Evolutionary conservation across 2,329 filamentous ascomycete species (phyloP).

Genomic region (Thielaviopsis populi): DNA sequence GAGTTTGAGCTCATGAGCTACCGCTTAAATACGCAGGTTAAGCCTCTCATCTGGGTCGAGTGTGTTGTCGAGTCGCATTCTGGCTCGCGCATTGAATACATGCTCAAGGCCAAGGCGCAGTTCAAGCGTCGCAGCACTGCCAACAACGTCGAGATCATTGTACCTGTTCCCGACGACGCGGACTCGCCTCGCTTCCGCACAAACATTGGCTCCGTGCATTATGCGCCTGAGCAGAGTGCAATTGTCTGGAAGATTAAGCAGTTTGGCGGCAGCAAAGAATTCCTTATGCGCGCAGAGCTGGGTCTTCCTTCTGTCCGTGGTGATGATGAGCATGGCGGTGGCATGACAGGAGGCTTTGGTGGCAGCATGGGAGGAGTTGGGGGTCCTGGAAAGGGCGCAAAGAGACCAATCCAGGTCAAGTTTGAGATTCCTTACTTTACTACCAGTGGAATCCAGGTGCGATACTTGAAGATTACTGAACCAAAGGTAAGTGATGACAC

Average conservation of each 20-base stretch:
- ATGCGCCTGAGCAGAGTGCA: conserved; percentile 89
- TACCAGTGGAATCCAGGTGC: conserved; percentile 95
- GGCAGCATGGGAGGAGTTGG: conserved; percentile 88
- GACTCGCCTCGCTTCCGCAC: conserved; percentile 93
- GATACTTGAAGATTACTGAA: conserved; percentile 98
- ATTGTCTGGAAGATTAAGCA: conserved; percentile 99
- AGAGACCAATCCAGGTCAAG: conserved; percentile 95
- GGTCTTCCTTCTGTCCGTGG: conserved; percentile 87
- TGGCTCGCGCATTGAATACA: conserved; percentile 91
- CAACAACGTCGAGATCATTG: conserved; percentile 96
- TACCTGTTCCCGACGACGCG: conserved; percentile 92
- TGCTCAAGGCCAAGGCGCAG: conserved; percentile 94
- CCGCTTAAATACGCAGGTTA: conserved; percentile 94
- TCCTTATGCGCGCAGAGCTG: conserved; percentile 93
- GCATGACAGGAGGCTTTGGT: conserved; percentile 95
- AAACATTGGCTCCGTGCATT: conserved; percentile 94
- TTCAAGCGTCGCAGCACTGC: conserved; percentile 96
- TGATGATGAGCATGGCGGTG: conserved; percentile 87
- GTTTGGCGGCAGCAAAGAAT: conserved; percentile 96
- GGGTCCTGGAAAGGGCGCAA: conserved; percentile 63
- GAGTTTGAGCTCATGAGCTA: conserved; percentile 99
- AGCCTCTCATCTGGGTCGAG: conserved; percentile 97
- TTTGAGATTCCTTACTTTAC: conserved; percentile 99
- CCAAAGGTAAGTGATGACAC: conserved; percentile 61
- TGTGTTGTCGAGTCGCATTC: conserved; percentile 94